Evolutionary conservation across 805 yeast genomes (phyloP).

Genomic region (Metschnikowia borealis): DNA sequence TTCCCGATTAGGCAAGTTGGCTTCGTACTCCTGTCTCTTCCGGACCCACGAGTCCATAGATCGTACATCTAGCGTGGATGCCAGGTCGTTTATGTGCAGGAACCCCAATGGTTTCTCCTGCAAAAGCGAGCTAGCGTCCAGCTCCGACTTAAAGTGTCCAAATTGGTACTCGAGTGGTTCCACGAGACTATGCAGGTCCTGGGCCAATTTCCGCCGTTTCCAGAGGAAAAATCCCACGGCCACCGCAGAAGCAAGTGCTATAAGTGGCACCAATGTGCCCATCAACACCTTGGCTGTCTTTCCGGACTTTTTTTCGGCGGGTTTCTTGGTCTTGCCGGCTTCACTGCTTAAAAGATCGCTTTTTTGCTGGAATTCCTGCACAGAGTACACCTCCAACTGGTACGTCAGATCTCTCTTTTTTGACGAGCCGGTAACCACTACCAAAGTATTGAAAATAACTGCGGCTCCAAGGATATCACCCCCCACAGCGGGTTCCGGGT

Average conservation of each 20-base stretch:
- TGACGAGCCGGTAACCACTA: slow-evolving; percentile 33
- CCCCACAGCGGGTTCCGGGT: slow-evolving; percentile 7
- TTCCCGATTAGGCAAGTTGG: slow-evolving; percentile 10
- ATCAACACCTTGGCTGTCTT: slow-evolving; percentile 27
- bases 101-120: slow-evolving; percentile 13
- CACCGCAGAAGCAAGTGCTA: slow-evolving; percentile 20
- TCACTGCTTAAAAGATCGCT: slow-evolving; percentile 24
- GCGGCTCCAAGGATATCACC: slow-evolving; percentile 46
- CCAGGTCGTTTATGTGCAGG: slow-evolving; percentile 24
- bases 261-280: slow-evolving; percentile 37
- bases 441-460: slow-evolving; percentile 46
- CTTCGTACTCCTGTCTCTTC: slow-evolving; percentile 46
- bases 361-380: slow-evolving; percentile 30
- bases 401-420: slow-evolving; percentile 26
- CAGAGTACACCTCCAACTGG: slow-evolving; percentile 40
- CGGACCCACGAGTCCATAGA: slow-evolving; percentile 53
- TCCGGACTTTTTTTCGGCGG: too few relatives aligned
- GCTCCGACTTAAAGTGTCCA: slow-evolving; percentile 16
- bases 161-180: slow-evolving; percentile 16
- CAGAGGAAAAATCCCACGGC: slow-evolving; percentile 7
- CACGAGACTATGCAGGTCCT: slow-evolving; percentile 5
- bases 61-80: slow-evolving; percentile 40
- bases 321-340: slow-evolving; percentile 6
- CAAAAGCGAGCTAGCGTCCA: slow-evolving; percentile 13
- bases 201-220: slow-evolving; percentile 5